These are phyloP conservation scores for Yarrowia yakushimensis DNA, from an alignment of 805 yeast genomes.

Conservation along the genomic window DNA sequence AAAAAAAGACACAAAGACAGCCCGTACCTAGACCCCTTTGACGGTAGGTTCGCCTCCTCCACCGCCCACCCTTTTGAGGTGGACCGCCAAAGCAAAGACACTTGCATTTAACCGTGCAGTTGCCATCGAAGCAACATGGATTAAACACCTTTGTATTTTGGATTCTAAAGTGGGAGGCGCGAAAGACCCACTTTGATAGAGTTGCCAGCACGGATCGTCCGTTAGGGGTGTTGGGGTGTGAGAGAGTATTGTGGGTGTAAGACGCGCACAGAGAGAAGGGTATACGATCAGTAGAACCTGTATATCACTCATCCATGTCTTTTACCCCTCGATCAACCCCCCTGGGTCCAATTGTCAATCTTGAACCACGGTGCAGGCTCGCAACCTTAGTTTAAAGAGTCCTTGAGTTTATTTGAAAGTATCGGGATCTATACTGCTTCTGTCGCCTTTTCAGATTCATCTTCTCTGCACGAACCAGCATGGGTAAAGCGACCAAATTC, in stretches of 20 bases:
- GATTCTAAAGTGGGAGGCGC: conserved; percentile 5
- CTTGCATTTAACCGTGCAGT: conserved; percentile 16
- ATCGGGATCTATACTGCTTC: neutral
- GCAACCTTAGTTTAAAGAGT: neutral
- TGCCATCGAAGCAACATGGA: conserved; percentile 23
- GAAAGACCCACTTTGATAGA: conserved; percentile 13
- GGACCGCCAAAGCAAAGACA: neutral
- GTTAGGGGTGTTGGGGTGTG: too few species aligned
- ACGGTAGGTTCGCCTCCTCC: neutral
- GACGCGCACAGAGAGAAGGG: too few species aligned
- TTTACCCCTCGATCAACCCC: too few species aligned
- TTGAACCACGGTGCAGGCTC: neutral
- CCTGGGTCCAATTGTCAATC: neutral
- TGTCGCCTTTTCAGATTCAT: too few species aligned
- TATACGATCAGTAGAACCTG: too few species aligned
- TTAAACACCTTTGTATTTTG: neutral
- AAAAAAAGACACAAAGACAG: too few species aligned
- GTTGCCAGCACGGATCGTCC: neutral
- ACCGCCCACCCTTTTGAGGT: neutral
- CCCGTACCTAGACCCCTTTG: too few species aligned
- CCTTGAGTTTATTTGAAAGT: neutral
- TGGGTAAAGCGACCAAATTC: conserved; percentile 17
- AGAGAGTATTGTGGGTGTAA: too few species aligned
- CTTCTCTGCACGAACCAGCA: neutral
- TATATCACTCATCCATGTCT: too few species aligned